Base-by-base conservation (phyloP, 495 filamentous ascomycete genomes). In the Hypoxylon fuscum region DNA sequence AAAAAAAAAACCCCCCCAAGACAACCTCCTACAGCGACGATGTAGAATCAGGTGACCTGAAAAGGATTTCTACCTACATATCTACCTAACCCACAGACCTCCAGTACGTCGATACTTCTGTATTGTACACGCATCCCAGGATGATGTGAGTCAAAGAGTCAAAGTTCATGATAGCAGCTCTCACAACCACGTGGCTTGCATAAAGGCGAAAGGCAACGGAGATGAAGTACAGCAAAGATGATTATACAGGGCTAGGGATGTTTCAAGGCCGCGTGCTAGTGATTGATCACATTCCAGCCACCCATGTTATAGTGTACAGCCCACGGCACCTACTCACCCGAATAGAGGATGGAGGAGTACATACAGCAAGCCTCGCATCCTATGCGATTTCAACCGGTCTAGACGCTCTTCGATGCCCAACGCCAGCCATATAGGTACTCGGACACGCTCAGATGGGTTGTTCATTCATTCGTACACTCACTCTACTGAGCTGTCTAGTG, bases 261-360 rank as follows among this genome's bases (percentile, higher is more conserved):
- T 58, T 62, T 56, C 52, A 58, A 58, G 40, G 49, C 40, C 1
- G 15, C 46, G 17, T 45, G 31, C 17, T 45, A 32, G 52, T 66
- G 57, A 66, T 46, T 57, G 57, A 53, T 66, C 57, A 66, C 47
- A 66, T 66, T 66, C 52, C 37, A 49, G 53, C 57, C 35, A 58
- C 57, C 35, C 42, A 42, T 45, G 38, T 46, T 55, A 41, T 51
- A 59, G 40, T 18, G 20, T 17, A 40, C 46, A 40, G 40, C 32
- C 25, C 11, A 47, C 27, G 41, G 54, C 10, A 47, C 14, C 41
- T 31, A 41, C 17, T n/a, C n/a, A n/a, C n/a, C n/a, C n/a, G 15
- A 15, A 8, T 15, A 40, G n/a, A 18, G n/a, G 12, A 35, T 35
- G 12, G 32, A 11, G 18, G 37, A 15, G n/a, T 6, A 20, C 37